These are phyloP conservation scores for Drechslerella stenobrocha DNA, from an alignment of 2,329 filamentous ascomycete genomes.

Conservation along the genomic window DNA sequence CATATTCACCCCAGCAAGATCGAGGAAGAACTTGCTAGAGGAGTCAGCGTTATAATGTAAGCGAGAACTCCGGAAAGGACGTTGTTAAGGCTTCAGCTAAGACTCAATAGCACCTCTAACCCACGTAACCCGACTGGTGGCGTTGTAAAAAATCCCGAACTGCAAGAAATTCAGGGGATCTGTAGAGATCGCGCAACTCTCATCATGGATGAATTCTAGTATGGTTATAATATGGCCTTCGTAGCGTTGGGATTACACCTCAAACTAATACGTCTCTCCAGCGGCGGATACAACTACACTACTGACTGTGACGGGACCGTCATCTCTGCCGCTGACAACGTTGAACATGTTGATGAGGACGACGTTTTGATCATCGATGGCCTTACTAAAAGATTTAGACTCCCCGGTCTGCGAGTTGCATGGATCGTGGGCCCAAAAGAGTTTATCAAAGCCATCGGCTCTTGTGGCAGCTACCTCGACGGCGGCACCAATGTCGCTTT, in stretches of 20 bases:
- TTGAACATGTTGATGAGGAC: constrained; percentile 61
- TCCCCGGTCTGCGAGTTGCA: constrained; percentile 93
- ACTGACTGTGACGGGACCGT: constrained; percentile 86
- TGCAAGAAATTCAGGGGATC: constrained; percentile 88
- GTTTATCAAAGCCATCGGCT: constrained; percentile 90
- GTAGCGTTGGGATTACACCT: background rate
- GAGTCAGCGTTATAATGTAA: constrained; percentile 76
- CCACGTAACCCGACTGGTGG: constrained; percentile 91
- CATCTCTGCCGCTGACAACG: constrained; percentile 84
- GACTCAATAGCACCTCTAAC: constrained; percentile 71
- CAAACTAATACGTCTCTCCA: constrained; percentile 10
- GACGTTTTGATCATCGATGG: constrained; percentile 95
- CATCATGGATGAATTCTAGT: constrained; percentile 96
- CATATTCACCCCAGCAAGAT: constrained; percentile 94
- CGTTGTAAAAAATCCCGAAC: constrained; percentile 79
- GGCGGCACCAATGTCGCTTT: constrained; percentile 93
- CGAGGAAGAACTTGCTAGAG: constrained; percentile 82
- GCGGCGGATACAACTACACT: constrained; percentile 84
- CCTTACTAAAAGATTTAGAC: constrained; percentile 92
- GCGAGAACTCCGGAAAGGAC: background rate
- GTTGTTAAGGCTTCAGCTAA: constrained; percentile 6
- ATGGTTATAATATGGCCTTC: constrained; percentile 54
- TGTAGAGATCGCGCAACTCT: constrained; percentile 87
- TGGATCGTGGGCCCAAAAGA: constrained; percentile 97
- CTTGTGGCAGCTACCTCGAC: constrained; percentile 90